Base-by-base conservation (phyloP, 208 protist species). In the Leishmania guyanensis region DNA sequence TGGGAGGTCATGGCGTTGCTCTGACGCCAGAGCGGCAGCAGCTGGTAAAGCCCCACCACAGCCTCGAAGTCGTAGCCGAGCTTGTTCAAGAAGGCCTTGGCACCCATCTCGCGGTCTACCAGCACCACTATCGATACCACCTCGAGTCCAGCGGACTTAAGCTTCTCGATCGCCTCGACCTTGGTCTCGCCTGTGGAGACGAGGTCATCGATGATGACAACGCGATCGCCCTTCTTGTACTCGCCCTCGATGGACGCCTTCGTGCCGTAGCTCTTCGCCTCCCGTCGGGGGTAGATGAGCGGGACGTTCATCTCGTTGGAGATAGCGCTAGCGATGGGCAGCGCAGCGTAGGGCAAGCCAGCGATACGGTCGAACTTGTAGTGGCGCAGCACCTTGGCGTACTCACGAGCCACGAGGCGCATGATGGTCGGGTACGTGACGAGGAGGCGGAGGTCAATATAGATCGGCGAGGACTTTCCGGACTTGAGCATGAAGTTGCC, bases 31-130 rank as follows among this genome's bases (percentile, higher is more conserved):
- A 96, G 78, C 33, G 92, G 92, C 36, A 97, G 90, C 70, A 96
- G 84, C 73, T 95, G 77, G 70, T 91, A 93, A 33, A 98, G 90
- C 1, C 89, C 91, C 22, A 94, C 89, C 53, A 97, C 93, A 0
- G 93, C 91, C 90, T 95, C 87, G 74, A 98, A 95, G n/a, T 90
- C 83, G 86, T 95, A 96, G 68, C 95, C 95, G 62, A 96, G 92
- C 62, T 90, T 88, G 65, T 89, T 90, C 29, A 97, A 83, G 82
- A 95, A 95, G 33, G 90, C 83, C 84, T 94, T 93, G 53, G 95
- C 97, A n/a, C 98, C 98, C 95, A 99, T 98, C 87, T 99, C 94
- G 70, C 98, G 95, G 80, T 99, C 97, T 64, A 99, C 89, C 39
- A 99, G 88, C 56, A 99, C 98, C 2, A 99, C 94, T 56, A 97